phyloP scores from a whole-genome alignment of 1,139 yeast genomes.

The Candida sojae region DNA sequence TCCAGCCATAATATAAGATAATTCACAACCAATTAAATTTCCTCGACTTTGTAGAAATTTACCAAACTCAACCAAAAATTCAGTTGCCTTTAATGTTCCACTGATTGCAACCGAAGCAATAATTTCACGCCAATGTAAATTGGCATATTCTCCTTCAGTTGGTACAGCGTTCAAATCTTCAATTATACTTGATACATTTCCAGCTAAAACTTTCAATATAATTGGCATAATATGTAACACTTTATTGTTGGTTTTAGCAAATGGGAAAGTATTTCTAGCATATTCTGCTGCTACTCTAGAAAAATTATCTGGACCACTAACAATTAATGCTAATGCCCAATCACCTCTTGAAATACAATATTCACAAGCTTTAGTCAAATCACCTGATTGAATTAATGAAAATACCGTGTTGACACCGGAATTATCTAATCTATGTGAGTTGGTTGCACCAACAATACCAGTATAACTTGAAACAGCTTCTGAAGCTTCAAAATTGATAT shows the following conservation, averaged over 20 bases:
- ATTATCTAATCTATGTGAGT: conserved; percentile 39
- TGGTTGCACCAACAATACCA: conserved; percentile 24
- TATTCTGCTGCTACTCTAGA: conserved; percentile 53
- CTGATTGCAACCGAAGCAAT: conserved; percentile 47
- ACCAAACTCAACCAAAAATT: conserved; percentile 59
- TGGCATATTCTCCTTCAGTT: conserved; percentile 50
- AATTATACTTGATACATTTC: conserved; percentile 58
- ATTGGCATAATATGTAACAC: conserved; percentile 59
- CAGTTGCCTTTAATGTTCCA: conserved; percentile 34
- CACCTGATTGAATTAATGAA: conserved; percentile 57
- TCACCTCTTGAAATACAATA: conserved; percentile 64
- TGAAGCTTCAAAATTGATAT: conserved; percentile 25
- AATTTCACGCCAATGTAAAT: conserved; percentile 53
- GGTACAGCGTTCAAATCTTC: conserved; percentile 45
- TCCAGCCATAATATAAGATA: conserved; percentile 53
- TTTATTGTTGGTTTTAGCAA: conserved; percentile 43
- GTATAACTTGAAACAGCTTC: conserved; percentile 11
- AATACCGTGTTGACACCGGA: conserved; percentile 38
- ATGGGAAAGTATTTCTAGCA: conserved; percentile 37
- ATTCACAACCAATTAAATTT: conserved; percentile 38
- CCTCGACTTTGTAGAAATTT: conserved; percentile 38
- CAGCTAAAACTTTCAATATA: conserved; percentile 64
- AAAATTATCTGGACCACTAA: conserved; percentile 66
- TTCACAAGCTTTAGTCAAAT: conserved; percentile 65
- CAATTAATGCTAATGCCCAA: conserved; percentile 75